phyloP scores from a whole-genome alignment of 805 yeast genomes.

The Vanderwaltozyma tropicalis region DNA sequence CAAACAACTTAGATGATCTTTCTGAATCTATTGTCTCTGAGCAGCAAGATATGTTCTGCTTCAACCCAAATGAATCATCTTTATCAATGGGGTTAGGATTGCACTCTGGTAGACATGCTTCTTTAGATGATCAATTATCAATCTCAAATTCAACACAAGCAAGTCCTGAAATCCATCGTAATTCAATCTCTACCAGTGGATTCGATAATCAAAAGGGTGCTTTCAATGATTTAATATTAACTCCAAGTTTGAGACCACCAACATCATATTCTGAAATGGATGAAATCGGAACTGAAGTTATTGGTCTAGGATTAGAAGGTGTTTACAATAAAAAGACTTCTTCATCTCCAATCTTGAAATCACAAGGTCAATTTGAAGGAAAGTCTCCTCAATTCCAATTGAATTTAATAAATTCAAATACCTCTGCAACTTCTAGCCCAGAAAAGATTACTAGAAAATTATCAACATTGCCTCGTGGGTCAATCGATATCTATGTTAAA shows the following conservation, averaged over 20 bases:
- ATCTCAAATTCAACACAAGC: constrained; percentile 24
- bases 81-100: constrained; percentile 13
- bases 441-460: constrained; percentile 22
- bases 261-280: too few species aligned
- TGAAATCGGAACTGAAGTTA: background rate
- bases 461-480: constrained; percentile 65
- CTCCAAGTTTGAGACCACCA: background rate
- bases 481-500: constrained; percentile 68
- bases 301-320: background rate
- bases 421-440: constrained; percentile 4
- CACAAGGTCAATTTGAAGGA: constrained; percentile 24
- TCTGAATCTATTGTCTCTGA: background rate
- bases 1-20: background rate
- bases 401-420: constrained; percentile 4
- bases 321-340: constrained; percentile 3
- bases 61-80: constrained; percentile 2
- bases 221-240: background rate
- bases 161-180: constrained; percentile 18
- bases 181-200: too few species aligned
- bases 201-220: background rate
- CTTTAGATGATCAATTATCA: constrained; percentile 10
- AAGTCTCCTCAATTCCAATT: constrained; percentile 13
- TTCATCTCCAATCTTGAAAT: constrained; percentile 37
- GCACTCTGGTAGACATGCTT: constrained; percentile 4
- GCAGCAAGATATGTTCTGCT: too few species aligned